Conservation (phyloP, 352 stramenopile genomes). For the Globisporangium spiculum region DNA sequence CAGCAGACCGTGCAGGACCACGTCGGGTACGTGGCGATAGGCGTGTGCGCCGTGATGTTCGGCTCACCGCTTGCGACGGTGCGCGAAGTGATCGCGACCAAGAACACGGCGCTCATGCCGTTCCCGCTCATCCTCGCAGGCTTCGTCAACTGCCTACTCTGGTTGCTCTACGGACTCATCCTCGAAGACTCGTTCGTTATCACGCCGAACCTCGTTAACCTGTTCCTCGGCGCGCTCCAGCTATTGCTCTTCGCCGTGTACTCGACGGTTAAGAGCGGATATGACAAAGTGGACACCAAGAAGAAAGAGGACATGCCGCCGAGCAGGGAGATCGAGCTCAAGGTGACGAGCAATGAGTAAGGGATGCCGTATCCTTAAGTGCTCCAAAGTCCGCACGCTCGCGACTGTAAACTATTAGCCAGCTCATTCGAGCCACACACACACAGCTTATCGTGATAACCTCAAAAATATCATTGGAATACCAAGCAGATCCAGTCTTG, state of each 20-base stretch:
- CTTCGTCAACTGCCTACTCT: conserved; percentile 45
- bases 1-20: conserved; percentile 28
- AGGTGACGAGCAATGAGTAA: not conserved
- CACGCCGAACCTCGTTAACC: conserved; percentile 55
- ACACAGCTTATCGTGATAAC: not conserved
- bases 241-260: conserved; percentile 45
- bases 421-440: not conserved
- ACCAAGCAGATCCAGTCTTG: not conserved
- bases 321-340: conserved; percentile 9
- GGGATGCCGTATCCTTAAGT: no score
- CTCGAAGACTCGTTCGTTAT: conserved; percentile 54
- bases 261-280: conserved; percentile 16
- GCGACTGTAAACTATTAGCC: not conserved
- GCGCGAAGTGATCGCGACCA: conserved; percentile 44
- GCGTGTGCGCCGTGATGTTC: conserved; percentile 59
- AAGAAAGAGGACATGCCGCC: not conserved
- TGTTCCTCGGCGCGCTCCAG: conserved; percentile 53
- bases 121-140: conserved; percentile 50
- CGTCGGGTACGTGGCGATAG: conserved; percentile 56
- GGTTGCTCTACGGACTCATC: conserved; percentile 54
- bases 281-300: conserved; percentile 30
- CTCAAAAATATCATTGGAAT: not conserved
- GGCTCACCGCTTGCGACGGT: conserved; percentile 52
- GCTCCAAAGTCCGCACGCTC: no score
- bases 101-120: conserved; percentile 38